Base-by-base conservation (phyloP, 345 rosid species). In the Syzygium oleosum region DNA sequence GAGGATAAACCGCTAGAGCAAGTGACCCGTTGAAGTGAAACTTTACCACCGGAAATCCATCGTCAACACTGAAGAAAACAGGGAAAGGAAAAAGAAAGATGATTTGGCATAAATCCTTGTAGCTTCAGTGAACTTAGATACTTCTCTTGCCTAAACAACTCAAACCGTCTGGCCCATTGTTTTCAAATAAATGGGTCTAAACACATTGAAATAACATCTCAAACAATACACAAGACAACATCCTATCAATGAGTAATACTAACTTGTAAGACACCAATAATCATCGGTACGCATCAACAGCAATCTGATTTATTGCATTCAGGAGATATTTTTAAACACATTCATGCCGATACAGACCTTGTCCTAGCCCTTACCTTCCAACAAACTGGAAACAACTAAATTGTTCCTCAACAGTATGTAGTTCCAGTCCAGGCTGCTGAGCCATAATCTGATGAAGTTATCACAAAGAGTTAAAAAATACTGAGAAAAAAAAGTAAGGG, bases 21-120 rank as follows among this genome's bases (percentile, higher is more conserved):
- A 97, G 96, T 41, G 96, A 95, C 85, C 88, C 94, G 83, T 93
- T 91, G 85, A 97, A 96, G 68, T 89, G 90, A 88, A 96, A 95
- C 85, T 88, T 94, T 51, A 96, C 97, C 2, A 89, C 86, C 3
- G 99, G 96, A 91, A 97, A 97, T 61, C 90, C 94, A 86, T 92
- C 90, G 86, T 96, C 95, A 31, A 93, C 89, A 9, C 99, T 97
- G 97, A 90, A 89, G 87, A 86, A 88, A 87, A 17, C 85, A 49
- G 88, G 29, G 84, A 43, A 83, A 86, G n/a, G 51, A 19, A 52
- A 88, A 68, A 27, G 80, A 61, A 84, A 23, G 38, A 77, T 51
- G n/a, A 16, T 59, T 58, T 46, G 78, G 86, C 55, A 77, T 59
- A 73, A 73, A 56, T 86, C 87, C 61, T 86, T 85, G 38, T 65